Percentiles rank a stretch among this genome's conserved stretches.
These are phyloP conservation scores for Fusarium temperatum DNA, from an alignment of 2,329 filamentous ascomycete species.

Conservation along the genomic window DNA sequence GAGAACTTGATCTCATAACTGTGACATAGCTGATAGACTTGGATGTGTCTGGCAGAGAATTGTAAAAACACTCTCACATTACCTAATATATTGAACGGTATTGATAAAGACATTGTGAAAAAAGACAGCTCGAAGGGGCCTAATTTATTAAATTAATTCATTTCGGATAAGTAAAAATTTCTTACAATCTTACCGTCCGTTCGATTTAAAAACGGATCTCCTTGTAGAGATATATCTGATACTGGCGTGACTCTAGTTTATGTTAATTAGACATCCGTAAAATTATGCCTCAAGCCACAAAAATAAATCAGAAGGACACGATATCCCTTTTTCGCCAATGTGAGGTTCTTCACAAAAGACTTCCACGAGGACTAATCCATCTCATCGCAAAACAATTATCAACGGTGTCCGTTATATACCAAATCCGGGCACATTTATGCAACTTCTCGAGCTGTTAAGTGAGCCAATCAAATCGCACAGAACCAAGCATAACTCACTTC, in stretches of 20 bases:
- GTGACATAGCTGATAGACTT: too few species aligned
- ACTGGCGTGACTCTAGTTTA: background rate
- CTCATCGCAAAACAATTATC: background rate
- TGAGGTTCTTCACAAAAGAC: fast-evolving
- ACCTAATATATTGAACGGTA: too few species aligned
- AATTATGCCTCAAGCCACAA: fast-evolving
- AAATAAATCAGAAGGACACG: fast-evolving
- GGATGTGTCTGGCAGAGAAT: too few species aligned
- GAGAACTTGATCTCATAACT: too few species aligned
- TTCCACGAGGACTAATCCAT: fast-evolving
- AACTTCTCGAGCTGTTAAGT: fast-evolving
- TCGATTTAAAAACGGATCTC: fast-evolving
- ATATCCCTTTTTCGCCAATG: fast-evolving
- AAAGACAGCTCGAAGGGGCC: too few species aligned
- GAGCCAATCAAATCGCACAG: fast-evolving
- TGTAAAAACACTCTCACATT: too few species aligned
- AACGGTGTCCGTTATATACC: background rate
- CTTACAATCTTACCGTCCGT: too few species aligned
- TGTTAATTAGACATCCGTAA: fast-evolving
- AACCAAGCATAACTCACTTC: background rate
- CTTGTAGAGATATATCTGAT: too few species aligned
- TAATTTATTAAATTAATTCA: too few species aligned
- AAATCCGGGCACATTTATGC: background rate
- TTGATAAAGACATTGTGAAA: too few species aligned
- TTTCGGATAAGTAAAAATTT: too few species aligned